phyloP scores from a whole-genome alignment of 2,329 filamentous ascomycete genomes.

The Zymoseptoria passerinii region DNA sequence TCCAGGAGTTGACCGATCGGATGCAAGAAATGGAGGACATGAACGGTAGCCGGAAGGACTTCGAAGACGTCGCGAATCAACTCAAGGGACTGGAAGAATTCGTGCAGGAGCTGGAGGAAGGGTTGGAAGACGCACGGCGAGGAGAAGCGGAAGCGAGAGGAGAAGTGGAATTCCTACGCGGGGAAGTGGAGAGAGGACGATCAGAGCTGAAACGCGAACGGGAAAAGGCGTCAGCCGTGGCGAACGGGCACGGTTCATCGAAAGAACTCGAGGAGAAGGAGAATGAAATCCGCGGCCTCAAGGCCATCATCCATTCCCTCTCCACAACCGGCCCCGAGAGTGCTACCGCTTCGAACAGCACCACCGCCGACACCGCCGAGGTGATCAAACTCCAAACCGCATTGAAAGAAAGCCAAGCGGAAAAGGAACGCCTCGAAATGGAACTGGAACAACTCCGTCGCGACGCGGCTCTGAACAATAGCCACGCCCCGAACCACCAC shows the following conservation, averaged over 20 bases:
- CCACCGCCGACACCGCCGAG: slow-evolving; percentile 34
- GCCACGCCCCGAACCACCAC: slow-evolving; percentile 30
- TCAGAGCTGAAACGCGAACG: slow-evolving; percentile 81
- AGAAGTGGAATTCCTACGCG: slow-evolving; percentile 89
- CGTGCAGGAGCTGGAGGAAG: slow-evolving; percentile 93
- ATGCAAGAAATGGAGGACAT: slow-evolving; percentile 78
- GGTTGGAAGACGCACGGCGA: slow-evolving; percentile 83
- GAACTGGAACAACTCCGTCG: slow-evolving; percentile 62
- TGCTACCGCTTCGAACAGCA: slow-evolving; percentile 12
- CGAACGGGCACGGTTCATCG: slow-evolving; percentile 37
- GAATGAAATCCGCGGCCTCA: slow-evolving; percentile 92
- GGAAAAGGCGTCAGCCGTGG: slow-evolving; percentile 63
- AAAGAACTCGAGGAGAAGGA: slow-evolving; percentile 90
- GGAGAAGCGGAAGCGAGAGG: slow-evolving; percentile 93
- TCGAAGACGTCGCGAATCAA: slow-evolving; percentile 82
- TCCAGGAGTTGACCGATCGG: slow-evolving; percentile 62
- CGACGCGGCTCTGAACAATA: slow-evolving; percentile 30
- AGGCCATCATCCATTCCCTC: slow-evolving; percentile 94
- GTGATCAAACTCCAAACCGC: slow-evolving; percentile 51
- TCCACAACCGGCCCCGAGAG: slow-evolving; percentile 61
- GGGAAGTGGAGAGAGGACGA: slow-evolving; percentile 85
- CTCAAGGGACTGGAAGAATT: slow-evolving; percentile 93
- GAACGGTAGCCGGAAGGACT: slow-evolving; percentile 75
- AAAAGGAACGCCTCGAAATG: slow-evolving; percentile 76
- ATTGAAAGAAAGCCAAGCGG: slow-evolving; percentile 66